phyloP scores from a whole-genome alignment of 768 basidiomycete genomes.

The Tylopilus sp. region DNA sequence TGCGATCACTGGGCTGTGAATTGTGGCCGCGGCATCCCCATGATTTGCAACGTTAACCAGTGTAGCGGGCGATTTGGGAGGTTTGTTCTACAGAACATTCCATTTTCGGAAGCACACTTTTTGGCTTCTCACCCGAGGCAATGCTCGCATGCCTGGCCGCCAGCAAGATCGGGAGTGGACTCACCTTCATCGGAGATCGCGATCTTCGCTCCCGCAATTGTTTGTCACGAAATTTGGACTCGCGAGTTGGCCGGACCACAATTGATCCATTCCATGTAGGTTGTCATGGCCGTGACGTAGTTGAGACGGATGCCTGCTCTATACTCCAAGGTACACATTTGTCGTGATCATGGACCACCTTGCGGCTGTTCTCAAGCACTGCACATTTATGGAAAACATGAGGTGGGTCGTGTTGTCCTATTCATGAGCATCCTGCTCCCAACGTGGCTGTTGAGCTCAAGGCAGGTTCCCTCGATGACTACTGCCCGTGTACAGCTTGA shows the following conservation, averaged over 20 bases:
- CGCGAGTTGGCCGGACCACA: conserved; percentile 1
- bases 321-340: conserved; percentile 26
- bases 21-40: conserved; percentile 12
- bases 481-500: conserved; percentile 31
- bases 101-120: conserved; percentile 19
- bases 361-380: conserved; percentile 31
- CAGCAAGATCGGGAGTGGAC: neutral
- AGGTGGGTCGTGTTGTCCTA: conserved; percentile 33
- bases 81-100: conserved; percentile 27
- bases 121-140: conserved; percentile 11
- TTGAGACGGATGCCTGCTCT: conserved; percentile 19
- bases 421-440: conserved; percentile 31
- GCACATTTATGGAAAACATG: conserved; percentile 36
- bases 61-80: conserved; percentile 11
- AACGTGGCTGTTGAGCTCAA: conserved; percentile 37
- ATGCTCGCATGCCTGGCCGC: conserved; percentile 14
- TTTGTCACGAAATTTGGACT: conserved; percentile 10
- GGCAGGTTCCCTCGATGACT: conserved; percentile 31
- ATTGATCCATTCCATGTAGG: conserved; percentile 10
- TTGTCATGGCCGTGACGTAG: conserved; percentile 28
- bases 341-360: conserved; percentile 34
- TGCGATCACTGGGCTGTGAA: conserved; percentile 12
- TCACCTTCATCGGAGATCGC: conserved; percentile 8
- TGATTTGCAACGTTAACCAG: conserved; percentile 16
- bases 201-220: conserved; percentile 8